These are phyloP conservation scores for Epichloe uncinata DNA, from an alignment of 2,329 filamentous ascomycete species.

Conservation along the genomic window DNA sequence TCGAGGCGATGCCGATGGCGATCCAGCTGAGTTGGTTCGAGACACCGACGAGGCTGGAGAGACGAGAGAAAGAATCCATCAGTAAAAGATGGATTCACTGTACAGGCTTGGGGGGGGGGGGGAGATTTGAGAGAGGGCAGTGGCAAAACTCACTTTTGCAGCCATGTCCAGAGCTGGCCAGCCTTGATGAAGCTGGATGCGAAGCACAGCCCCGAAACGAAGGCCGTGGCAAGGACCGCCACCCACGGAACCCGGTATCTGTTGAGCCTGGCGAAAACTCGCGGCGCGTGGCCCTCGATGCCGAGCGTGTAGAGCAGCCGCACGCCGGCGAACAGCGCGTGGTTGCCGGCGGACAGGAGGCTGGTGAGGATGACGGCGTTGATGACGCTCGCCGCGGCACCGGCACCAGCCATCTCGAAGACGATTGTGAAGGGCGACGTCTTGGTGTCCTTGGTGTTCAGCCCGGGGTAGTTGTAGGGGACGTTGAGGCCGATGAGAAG, in stretches of 20 bases:
- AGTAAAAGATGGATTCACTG: not conserved
- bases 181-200: constrained; percentile 53
- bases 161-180: constrained; percentile 51
- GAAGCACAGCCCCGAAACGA: constrained; percentile 48
- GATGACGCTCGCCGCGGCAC: constrained; percentile 38
- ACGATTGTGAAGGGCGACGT: constrained; percentile 40
- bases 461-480: constrained; percentile 34
- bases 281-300: constrained; percentile 38
- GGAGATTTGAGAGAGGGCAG: no score
- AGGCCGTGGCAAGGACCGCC: constrained; percentile 34
- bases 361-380: constrained; percentile 40
- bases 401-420: constrained; percentile 42
- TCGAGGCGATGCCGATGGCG: constrained; percentile 47
- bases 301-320: constrained; percentile 24
- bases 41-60: constrained; percentile 44
- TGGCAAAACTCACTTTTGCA: constrained; percentile 40
- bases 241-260: constrained; percentile 24
- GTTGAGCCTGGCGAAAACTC: constrained; percentile 31
- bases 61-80: no score
- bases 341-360: constrained; percentile 24
- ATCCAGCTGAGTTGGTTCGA: constrained; percentile 56
- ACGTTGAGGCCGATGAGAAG: constrained; percentile 41
- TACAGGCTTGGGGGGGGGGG: not conserved
- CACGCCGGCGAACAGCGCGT: constrained; percentile 22
- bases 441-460: constrained; percentile 18